phyloP scores from a whole-genome alignment of 257 asterid species.

The Solanum dulcamara region DNA sequence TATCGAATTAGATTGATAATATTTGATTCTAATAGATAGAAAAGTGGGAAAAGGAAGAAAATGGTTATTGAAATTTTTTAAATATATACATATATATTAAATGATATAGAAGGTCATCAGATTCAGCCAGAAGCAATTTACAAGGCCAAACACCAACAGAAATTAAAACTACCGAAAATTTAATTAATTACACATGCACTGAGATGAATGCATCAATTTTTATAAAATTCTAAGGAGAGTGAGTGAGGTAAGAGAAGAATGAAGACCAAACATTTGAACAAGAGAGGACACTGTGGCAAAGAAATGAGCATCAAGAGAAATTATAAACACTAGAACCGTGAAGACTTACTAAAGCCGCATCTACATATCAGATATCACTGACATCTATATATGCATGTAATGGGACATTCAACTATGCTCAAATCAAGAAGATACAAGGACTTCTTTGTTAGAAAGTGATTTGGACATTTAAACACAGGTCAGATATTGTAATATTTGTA shows the following conservation, averaged over 20 bases:
- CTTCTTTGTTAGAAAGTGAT: background rate
- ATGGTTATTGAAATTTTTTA: background rate
- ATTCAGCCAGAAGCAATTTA: background rate
- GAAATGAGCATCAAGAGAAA: background rate
- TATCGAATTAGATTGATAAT: background rate
- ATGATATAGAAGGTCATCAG: background rate
- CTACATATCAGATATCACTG: background rate
- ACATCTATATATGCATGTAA: background rate
- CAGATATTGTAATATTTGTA: background rate
- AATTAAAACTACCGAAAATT: background rate
- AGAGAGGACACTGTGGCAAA: background rate
- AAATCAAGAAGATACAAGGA: background rate
- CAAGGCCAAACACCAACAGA: background rate
- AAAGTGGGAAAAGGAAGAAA: background rate
- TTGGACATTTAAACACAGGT: background rate
- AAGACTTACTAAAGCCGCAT: background rate
- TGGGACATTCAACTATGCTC: background rate
- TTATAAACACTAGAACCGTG: background rate
- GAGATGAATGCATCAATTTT: background rate
- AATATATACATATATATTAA: background rate
- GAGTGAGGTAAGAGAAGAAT: background rate
- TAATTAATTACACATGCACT: background rate
- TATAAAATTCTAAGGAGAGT: background rate
- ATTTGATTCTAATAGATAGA: background rate
- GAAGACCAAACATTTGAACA: background rate